Evolutionary conservation across 2,329 filamentous ascomycete species (phyloP).

Genomic region (Bipolaris cookei): DNA sequence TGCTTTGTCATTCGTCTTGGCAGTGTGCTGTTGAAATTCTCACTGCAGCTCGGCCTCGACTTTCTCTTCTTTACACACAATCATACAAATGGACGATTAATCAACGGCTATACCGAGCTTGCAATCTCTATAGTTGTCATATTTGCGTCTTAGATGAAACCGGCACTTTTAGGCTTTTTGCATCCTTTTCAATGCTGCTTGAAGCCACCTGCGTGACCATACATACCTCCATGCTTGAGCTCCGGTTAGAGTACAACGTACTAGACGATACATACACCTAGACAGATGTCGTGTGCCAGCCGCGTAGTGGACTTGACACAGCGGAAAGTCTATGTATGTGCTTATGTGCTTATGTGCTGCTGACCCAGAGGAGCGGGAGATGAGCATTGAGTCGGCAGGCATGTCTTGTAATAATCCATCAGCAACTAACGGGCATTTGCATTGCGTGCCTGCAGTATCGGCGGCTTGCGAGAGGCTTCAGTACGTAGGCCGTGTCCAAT

Average conservation of each 20-base stretch:
- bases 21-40: conserved; percentile 28
- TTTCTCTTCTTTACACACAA: conserved; percentile 48
- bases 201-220: conserved; percentile 50
- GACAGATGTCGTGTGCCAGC: too few relatives aligned
- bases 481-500: conserved; percentile 1
- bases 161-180: conserved; percentile 49
- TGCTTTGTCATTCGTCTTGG: conserved; percentile 25
- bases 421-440: neutral
- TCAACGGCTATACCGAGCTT: conserved; percentile 50
- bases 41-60: conserved; percentile 10
- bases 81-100: conserved; percentile 54
- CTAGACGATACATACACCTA: too few relatives aligned
- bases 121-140: conserved; percentile 53
- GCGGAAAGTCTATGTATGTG: neutral
- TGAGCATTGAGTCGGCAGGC: too few relatives aligned
- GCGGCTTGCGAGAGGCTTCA: neutral
- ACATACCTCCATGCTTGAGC: conserved; percentile 28
- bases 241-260: neutral
- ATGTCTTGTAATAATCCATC: neutral
- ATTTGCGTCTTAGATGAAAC: conserved; percentile 53
- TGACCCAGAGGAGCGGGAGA: too few relatives aligned
- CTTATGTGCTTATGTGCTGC: neutral
- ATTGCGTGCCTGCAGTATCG: neutral
- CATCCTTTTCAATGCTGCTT: conserved; percentile 40
- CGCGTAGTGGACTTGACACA: neutral